phyloP scores from a whole-genome alignment of 352 stramenopile species.

The Phytopythium kandeliae region DNA sequence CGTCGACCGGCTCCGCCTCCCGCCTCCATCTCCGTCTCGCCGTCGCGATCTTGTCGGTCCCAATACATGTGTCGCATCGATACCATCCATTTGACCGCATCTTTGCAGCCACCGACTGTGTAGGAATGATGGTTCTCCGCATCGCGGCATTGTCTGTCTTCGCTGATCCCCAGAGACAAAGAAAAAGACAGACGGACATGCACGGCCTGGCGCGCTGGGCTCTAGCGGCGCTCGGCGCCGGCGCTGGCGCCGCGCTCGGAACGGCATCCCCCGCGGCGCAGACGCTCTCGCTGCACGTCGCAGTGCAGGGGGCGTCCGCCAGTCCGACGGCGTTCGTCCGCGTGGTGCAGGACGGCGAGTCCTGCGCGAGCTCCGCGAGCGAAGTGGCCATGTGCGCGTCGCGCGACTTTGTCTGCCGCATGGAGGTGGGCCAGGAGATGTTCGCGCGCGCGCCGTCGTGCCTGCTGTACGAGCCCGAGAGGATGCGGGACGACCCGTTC shows the following conservation, averaged over 20 bases:
- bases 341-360: conserved; percentile 23
- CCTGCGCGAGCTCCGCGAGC: conserved; percentile 18
- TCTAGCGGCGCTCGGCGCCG: background rate
- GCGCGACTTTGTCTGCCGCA: conserved; percentile 39
- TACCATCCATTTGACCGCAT: too few species aligned
- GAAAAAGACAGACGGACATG: too few species aligned
- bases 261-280: background rate
- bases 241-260: background rate
- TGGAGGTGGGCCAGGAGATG: conserved; percentile 35
- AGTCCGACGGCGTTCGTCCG: conserved; percentile 12
- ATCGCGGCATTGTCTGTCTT: too few species aligned
- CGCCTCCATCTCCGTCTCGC: background rate
- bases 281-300: conserved; percentile 1
- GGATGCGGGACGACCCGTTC: conserved; percentile 29
- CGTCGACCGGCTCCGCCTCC: too few species aligned
- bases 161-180: too few species aligned
- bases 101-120: too few species aligned
- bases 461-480: conserved; percentile 24
- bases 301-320: background rate
- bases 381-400: conserved; percentile 36
- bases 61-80: too few species aligned
- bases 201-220: background rate
- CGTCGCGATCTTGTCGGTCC: too few species aligned
- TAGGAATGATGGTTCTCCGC: too few species aligned
- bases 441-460: conserved; percentile 27